Evolutionary conservation across 2,329 filamentous ascomycete species (phyloP).

Genomic region (Colletotrichum lini): DNA sequence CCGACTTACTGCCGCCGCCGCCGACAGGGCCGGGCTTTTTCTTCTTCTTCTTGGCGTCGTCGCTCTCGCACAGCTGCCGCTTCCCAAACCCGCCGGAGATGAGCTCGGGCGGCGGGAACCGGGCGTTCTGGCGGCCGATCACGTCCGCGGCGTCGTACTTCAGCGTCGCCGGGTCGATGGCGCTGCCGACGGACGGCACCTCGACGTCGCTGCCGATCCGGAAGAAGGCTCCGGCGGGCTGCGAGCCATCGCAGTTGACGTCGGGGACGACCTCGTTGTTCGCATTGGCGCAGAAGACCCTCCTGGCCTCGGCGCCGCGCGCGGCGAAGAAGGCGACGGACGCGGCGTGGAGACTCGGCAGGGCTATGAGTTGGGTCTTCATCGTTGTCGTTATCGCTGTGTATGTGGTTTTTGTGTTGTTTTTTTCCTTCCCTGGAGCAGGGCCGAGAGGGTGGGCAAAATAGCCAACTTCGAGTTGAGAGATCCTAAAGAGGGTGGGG

Average conservation of each 20-base stretch:
- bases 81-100: background rate
- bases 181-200: background rate
- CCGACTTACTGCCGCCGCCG: background rate
- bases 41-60: too few species aligned
- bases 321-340: constrained; percentile 18
- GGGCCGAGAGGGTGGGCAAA: background rate
- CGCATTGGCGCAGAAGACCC: constrained; percentile 11
- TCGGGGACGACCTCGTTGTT: constrained; percentile 15
- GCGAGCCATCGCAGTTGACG: constrained; percentile 3
- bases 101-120: background rate
- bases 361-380: constrained; percentile 11
- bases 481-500: background rate
- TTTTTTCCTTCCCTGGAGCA: too few species aligned
- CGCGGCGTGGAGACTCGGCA: constrained; percentile 13
- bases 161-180: background rate
- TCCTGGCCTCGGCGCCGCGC: constrained; percentile 9
- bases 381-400: background rate
- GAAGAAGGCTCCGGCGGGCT: background rate
- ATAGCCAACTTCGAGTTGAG: background rate
- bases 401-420: too few species aligned
- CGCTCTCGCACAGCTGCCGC: background rate
- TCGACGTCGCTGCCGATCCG: background rate
- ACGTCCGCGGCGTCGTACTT: background rate
- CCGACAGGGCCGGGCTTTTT: too few species aligned
- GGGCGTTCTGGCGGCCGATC: constrained; percentile 1